Percentiles rank a stretch among this genome's conserved stretches.
Evolutionary conservation across 2,329 filamentous ascomycete genomes (phyloP).

Genomic region (Colletotrichum sansevieriae): DNA sequence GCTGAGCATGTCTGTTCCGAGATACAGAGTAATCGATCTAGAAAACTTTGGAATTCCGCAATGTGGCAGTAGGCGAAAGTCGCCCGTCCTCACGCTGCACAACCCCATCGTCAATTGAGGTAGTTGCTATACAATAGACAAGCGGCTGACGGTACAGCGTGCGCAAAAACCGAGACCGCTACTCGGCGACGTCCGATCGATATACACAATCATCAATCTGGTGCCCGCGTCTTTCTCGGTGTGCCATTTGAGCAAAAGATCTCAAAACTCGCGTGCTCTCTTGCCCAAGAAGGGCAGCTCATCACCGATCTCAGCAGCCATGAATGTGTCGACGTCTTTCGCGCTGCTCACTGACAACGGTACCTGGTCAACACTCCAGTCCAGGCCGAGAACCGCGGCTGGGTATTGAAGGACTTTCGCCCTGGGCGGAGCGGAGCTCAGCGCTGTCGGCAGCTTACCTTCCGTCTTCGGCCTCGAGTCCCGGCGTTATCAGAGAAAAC

Average conservation of each 20-base stretch:
- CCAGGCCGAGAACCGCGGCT: conserved; percentile 15
- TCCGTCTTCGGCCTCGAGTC: conserved; percentile 31
- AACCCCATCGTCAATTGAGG: too few relatives aligned
- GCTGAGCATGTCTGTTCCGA: too few relatives aligned
- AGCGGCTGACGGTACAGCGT: background rate
- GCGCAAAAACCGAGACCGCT: background rate
- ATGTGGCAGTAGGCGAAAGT: too few relatives aligned
- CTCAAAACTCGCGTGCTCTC: conserved; percentile 21
- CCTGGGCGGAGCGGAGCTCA: conserved; percentile 23
- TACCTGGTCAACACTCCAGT: conserved; percentile 2
- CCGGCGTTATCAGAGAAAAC: conserved; percentile 27
- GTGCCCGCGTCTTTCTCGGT: too few relatives aligned
- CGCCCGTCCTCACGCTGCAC: too few relatives aligned
- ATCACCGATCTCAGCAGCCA: conserved; percentile 5
- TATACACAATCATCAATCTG: too few relatives aligned
- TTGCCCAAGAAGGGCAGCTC: conserved; percentile 31
- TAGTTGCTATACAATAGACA: too few relatives aligned
- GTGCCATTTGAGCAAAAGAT: too few relatives aligned
- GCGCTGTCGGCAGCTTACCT: conserved; percentile 19
- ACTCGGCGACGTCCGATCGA: conserved; percentile 23
- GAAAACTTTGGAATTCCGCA: too few relatives aligned
- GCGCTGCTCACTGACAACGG: background rate
- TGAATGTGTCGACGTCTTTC: background rate
- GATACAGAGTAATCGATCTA: too few relatives aligned
- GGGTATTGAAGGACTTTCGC: background rate